phyloP scores from a whole-genome alignment of 768 basidiomycete genomes.

The Gloeostereum incarnatum region DNA sequence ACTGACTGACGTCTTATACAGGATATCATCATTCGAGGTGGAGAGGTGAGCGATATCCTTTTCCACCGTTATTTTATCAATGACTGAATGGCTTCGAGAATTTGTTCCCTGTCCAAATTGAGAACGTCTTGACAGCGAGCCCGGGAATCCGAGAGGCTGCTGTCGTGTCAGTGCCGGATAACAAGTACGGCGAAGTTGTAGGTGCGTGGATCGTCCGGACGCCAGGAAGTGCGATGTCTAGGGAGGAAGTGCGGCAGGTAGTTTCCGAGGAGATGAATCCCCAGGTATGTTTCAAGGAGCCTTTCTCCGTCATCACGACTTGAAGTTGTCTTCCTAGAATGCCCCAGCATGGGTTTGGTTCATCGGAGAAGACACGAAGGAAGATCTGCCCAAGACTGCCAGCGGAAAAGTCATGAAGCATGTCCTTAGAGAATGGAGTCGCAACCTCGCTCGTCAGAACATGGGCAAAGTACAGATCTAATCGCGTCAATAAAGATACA shows the following conservation, averaged over 20 bases:
- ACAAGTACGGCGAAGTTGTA: conserved; percentile 66
- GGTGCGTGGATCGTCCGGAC: conserved; percentile 70
- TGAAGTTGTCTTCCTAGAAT: conserved; percentile 36
- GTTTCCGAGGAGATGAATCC: conserved; percentile 66
- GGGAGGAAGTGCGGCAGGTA: conserved; percentile 40
- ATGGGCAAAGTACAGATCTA: conserved; percentile 32
- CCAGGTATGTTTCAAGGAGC: conserved; percentile 38
- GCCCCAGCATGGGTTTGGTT: conserved; percentile 83
- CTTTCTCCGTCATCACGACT: conserved; percentile 4
- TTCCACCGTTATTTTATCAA: background rate
- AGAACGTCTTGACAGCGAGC: conserved; percentile 56
- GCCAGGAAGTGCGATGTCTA: conserved; percentile 26
- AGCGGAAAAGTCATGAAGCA: conserved; percentile 88
- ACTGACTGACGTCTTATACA: conserved; percentile 14
- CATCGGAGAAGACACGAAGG: conserved; percentile 52
- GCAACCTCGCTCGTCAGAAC: conserved; percentile 34
- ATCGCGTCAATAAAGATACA: too few relatives aligned
- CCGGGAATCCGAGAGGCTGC: conserved; percentile 61
- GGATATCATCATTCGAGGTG: conserved; percentile 84
- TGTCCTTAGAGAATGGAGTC: conserved; percentile 61
- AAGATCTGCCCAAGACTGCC: conserved; percentile 73
- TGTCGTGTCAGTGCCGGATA: conserved; percentile 62
- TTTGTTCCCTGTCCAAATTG: conserved; percentile 78
- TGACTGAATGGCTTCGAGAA: conserved; percentile 35
- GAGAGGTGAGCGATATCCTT: conserved; percentile 66